phyloP scores from a whole-genome alignment of 768 basidiomycete species.

The Lanmaoa pseudosensibilis region DNA sequence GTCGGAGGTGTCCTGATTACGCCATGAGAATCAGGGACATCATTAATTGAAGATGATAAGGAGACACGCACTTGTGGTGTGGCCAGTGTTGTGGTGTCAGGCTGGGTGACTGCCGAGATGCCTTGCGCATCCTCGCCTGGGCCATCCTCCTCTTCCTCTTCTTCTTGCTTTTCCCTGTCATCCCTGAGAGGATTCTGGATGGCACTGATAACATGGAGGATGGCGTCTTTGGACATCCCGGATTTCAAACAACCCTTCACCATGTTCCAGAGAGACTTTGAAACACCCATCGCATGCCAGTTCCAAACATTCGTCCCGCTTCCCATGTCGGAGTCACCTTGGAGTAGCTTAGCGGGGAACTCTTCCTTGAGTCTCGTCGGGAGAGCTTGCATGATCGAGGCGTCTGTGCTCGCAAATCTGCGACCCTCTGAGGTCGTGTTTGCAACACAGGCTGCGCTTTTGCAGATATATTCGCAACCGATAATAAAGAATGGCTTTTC shows the following conservation, averaged over 20 bases:
- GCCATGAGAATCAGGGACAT: slow-evolving; percentile 8
- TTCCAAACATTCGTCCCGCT: slow-evolving; percentile 66
- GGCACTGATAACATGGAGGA: slow-evolving; percentile 55
- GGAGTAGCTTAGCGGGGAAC: slow-evolving; percentile 65
- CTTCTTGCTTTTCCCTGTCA: slow-evolving; percentile 36
- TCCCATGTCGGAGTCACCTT: slow-evolving; percentile 58
- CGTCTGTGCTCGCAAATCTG: slow-evolving; percentile 70
- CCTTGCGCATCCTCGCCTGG: slow-evolving; percentile 32
- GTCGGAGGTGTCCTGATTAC: slow-evolving; percentile 43
- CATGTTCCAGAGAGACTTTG: slow-evolving; percentile 70
- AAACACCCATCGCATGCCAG: slow-evolving; percentile 76
- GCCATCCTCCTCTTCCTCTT: slow-evolving; percentile 35
- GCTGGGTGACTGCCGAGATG: slow-evolving; percentile 21
- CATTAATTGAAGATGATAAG: background rate
- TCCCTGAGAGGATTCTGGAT: slow-evolving; percentile 48
- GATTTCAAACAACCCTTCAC: slow-evolving; percentile 57
- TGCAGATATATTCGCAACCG: slow-evolving; percentile 78
- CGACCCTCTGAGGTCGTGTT: slow-evolving; percentile 52
- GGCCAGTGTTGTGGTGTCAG: slow-evolving; percentile 24
- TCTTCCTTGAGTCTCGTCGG: slow-evolving; percentile 70
- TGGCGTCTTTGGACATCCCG: slow-evolving; percentile 61
- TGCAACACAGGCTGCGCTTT: slow-evolving; percentile 47
- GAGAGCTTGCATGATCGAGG: slow-evolving; percentile 67
- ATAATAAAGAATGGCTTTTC: slow-evolving; percentile 81
- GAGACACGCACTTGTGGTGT: slow-evolving; percentile 28